phyloP scores from a whole-genome alignment of 106 monocot species.

The Posidonia australis region DNA sequence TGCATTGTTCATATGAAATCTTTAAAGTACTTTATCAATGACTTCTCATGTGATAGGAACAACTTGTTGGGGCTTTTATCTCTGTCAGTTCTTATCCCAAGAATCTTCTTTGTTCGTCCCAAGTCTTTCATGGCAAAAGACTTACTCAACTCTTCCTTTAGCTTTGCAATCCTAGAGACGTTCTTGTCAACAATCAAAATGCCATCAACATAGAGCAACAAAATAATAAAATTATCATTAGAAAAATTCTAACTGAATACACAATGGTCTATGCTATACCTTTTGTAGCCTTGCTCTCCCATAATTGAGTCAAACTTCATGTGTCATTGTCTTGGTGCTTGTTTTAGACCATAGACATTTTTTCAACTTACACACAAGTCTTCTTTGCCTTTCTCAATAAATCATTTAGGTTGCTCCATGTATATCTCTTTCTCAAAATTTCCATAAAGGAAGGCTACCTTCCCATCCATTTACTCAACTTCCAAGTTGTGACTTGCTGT shows the following conservation, averaged over 20 bases:
- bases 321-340: no score
- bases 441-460: no score
- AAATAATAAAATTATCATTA: not conserved
- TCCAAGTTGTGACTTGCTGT: no score
- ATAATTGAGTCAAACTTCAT: no score
- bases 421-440: no score
- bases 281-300: no score
- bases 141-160: not conserved
- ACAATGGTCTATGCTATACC: no score
- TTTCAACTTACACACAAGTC: no score
- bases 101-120: not conserved
- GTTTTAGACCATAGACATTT: no score
- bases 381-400: no score
- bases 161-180: not conserved
- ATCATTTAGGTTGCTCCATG: no score
- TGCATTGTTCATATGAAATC: not conserved
- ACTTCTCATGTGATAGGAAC: not conserved
- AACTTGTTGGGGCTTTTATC: not conserved
- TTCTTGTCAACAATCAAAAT: constrained; percentile 3
- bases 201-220: constrained; percentile 5
- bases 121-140: not conserved
- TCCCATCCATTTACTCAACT: no score
- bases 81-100: not conserved
- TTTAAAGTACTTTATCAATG: not conserved
- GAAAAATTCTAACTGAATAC: constrained; percentile 2